These are phyloP conservation scores for Malus fusca DNA, from an alignment of 306 rosid genomes.

Conservation along the genomic window DNA sequence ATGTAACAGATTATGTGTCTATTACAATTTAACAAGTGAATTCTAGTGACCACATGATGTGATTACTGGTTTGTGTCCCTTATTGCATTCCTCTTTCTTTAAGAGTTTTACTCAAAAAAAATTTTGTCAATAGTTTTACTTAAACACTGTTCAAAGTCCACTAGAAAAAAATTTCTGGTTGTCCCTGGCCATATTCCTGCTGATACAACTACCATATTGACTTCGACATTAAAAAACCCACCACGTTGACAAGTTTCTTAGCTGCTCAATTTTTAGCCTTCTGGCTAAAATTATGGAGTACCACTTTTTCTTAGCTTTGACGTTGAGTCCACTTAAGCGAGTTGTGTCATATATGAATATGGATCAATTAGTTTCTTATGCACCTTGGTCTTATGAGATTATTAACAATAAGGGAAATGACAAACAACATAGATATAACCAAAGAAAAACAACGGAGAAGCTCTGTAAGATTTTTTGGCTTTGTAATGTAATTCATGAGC, in stretches of 20 bases:
- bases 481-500: not conserved
- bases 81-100: not conserved
- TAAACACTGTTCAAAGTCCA: not conserved
- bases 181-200: not conserved
- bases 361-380: not conserved
- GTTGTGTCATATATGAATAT: not conserved
- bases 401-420: no score
- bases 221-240: no score
- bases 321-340: not conserved
- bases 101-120: no score
- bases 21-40: not conserved
- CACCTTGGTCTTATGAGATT: not conserved
- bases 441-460: not conserved
- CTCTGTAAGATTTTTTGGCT: not conserved
- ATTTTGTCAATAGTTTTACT: not conserved
- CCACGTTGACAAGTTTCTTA: not conserved
- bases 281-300: not conserved
- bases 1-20: not conserved
- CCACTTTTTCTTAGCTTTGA: not conserved
- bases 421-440: not conserved
- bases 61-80: not conserved
- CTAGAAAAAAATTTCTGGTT: not conserved
- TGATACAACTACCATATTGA: not conserved
- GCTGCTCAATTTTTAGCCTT: not conserved
- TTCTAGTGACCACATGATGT: not conserved